Percentiles rank a stretch among this genome's conserved stretches.
These are phyloP conservation scores for Globisporangium spinosum DNA, from an alignment of 352 stramenopile species.

Conservation along the genomic window DNA sequence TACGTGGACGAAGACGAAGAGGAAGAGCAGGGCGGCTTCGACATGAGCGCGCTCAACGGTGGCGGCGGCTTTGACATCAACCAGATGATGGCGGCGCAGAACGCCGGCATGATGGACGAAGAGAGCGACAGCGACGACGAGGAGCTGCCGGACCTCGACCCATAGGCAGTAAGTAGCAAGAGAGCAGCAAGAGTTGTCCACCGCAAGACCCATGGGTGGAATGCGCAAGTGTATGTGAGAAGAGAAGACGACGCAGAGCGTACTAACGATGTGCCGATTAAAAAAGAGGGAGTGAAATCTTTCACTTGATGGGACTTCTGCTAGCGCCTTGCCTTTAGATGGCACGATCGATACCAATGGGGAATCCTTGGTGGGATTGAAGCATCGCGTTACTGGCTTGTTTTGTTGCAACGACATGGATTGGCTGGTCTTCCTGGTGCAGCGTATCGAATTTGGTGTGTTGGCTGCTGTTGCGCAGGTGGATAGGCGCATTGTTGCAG, in stretches of 20 bases:
- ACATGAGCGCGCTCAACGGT: constrained; percentile 84
- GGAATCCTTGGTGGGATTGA: neutral
- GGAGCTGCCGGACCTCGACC: constrained; percentile 82
- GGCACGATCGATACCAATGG: neutral
- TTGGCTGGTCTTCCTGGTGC: neutral
- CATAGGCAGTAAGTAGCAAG: constrained; percentile 29
- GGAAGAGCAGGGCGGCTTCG: constrained; percentile 82
- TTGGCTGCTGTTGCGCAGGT: neutral
- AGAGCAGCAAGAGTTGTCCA: neutral
- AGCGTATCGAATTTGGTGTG: too few relatives aligned
- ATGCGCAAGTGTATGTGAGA: constrained; percentile 1
- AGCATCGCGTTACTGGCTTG: neutral
- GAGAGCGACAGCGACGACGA: constrained; percentile 77
- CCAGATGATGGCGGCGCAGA: constrained; percentile 90
- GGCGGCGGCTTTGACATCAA: constrained; percentile 94
- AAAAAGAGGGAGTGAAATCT: neutral
- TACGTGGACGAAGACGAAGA: constrained; percentile 97
- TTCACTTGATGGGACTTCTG: neutral
- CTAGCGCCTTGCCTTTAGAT: neutral
- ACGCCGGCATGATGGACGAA: constrained; percentile 72
- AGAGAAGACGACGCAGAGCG: neutral
- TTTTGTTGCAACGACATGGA: neutral
- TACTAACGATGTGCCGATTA: neutral
- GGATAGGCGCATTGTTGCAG: neutral
- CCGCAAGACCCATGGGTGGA: neutral